Conservation (phyloP, 805 yeast species). For the Wickerhamiella australiensis region DNA sequence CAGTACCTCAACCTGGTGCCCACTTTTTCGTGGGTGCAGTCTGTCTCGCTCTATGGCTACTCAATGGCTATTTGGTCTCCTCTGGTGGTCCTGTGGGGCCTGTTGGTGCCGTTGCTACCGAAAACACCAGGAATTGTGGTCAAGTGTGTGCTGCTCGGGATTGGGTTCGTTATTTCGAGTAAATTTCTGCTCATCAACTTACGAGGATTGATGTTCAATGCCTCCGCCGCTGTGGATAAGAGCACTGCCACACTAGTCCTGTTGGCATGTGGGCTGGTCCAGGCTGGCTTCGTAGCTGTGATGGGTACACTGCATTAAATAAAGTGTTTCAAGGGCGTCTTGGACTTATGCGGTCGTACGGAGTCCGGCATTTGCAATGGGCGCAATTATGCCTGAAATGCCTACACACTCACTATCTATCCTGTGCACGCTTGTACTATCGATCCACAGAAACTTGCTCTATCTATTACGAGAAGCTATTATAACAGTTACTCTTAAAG, state of each 20-base stretch:
- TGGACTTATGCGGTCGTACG: too few species aligned
- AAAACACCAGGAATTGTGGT: slow-evolving; percentile 34
- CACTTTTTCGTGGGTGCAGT: slow-evolving; percentile 35
- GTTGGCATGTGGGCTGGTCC: slow-evolving; percentile 17
- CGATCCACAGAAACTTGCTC: too few species aligned
- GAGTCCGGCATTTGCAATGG: too few species aligned
- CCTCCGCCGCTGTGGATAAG: slow-evolving; percentile 18
- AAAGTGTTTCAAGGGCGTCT: too few species aligned
- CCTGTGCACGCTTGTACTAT: too few species aligned
- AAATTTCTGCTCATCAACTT: slow-evolving; percentile 37
- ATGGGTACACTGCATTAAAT: background rate
- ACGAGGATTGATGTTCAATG: slow-evolving; percentile 27
- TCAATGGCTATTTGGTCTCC: slow-evolving; percentile 80
- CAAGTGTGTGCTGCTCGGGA: slow-evolving; percentile 50
- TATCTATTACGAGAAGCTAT: too few species aligned
- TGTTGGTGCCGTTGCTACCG: slow-evolving; percentile 37
- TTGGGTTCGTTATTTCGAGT: slow-evolving; percentile 54
- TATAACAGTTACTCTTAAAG: too few species aligned
- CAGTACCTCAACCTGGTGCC: slow-evolving; percentile 46
- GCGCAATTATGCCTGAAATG: background rate
- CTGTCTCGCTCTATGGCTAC: slow-evolving; percentile 74
- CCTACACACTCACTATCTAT: too few species aligned
- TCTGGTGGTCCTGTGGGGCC: slow-evolving; percentile 50
- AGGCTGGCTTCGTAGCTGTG: slow-evolving; percentile 14
- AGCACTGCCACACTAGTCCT: slow-evolving; percentile 15